Conservation (phyloP, 2,329 filamentous ascomycete species). For the Aspergillus tubingensis region DNA sequence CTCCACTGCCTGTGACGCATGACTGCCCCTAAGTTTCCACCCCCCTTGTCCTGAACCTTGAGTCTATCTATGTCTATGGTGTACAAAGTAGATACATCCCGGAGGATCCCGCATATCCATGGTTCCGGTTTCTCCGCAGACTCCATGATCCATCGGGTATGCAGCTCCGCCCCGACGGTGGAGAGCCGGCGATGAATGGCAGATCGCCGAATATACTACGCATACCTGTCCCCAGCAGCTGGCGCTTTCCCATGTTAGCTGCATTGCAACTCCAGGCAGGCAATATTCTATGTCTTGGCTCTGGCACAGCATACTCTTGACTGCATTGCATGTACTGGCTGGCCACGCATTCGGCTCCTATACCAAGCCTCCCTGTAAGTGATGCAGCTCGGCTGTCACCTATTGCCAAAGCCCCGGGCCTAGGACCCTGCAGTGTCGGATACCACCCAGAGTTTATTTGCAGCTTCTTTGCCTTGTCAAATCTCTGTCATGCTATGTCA, state of each 20-base stretch:
- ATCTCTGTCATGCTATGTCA: background rate
- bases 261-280: constrained; percentile 4
- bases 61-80: background rate
- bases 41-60: background rate
- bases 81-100: no score
- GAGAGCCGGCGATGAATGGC: background rate
- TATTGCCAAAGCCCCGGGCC: background rate
- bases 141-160: background rate
- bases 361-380: background rate
- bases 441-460: background rate
- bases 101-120: background rate
- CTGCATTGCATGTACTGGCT: background rate
- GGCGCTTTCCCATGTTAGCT: background rate
- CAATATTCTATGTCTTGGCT: constrained; percentile 6
- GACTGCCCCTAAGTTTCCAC: background rate
- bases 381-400: background rate
- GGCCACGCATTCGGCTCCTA: background rate
- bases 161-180: constrained; percentile 3
- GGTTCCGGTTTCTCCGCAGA: background rate
- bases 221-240: background rate
- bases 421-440: background rate
- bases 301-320: background rate
- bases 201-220: background rate
- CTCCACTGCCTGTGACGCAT: background rate
- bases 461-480: background rate